phyloP scores from a whole-genome alignment of 148 eudicot genomes.

The Nepenthes mirabilis region DNA sequence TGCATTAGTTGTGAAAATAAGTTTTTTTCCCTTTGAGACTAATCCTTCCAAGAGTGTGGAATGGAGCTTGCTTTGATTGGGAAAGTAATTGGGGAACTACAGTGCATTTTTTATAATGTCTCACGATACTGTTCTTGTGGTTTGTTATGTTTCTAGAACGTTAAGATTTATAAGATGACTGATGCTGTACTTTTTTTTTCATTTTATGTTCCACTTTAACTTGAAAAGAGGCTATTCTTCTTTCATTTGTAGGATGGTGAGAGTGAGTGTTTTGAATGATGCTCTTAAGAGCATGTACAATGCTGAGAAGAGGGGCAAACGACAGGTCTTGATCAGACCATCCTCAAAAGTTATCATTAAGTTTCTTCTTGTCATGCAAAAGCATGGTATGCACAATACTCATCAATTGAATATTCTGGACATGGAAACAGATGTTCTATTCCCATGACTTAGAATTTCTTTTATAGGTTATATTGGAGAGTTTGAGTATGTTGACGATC shows the following conservation, averaged over 20 bases:
- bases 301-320: conserved; percentile 50
- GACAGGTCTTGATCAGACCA: conserved; percentile 58
- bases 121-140: too few relatives aligned
- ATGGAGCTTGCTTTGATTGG: too few relatives aligned
- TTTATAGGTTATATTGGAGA: conserved; percentile 30
- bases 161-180: too few relatives aligned
- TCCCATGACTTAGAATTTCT: background rate
- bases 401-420: background rate
- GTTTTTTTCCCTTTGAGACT: too few relatives aligned
- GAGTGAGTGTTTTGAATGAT: conserved; percentile 50
- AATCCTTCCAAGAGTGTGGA: too few relatives aligned
- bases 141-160: too few relatives aligned
- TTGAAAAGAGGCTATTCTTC: too few relatives aligned
- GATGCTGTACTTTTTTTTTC: too few relatives aligned
- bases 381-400: conserved; percentile 28
- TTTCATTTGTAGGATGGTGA: conserved; percentile 27
- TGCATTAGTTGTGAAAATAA: too few relatives aligned
- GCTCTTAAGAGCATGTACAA: conserved; percentile 56
- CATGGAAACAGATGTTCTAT: background rate
- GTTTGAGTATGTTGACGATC: conserved; percentile 39
- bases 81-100: too few relatives aligned
- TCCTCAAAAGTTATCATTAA: conserved; percentile 54
- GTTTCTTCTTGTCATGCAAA: conserved; percentile 50
- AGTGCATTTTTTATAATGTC: too few relatives aligned
- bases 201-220: too few relatives aligned